These are phyloP conservation scores for Naematelia encephala DNA, from an alignment of 768 basidiomycete genomes.

Conservation along the genomic window DNA sequence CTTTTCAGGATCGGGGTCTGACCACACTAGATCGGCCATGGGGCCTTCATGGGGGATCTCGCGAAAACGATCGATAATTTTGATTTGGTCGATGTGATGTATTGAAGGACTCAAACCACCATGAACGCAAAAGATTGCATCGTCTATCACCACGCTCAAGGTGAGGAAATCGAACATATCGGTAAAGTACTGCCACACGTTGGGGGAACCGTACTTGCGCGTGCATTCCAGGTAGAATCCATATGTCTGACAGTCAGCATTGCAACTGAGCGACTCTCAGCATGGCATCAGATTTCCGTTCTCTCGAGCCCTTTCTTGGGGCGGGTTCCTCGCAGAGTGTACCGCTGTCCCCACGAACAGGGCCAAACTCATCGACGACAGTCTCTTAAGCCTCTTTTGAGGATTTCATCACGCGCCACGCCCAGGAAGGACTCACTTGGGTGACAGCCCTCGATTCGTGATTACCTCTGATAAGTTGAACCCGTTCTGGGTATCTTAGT, in stretches of 20 bases:
- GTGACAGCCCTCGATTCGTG: conserved; percentile 98
- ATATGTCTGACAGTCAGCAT: conserved; percentile 69
- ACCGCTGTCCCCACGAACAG: conserved; percentile 22
- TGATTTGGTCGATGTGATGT: conserved; percentile 99
- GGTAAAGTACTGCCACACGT: conserved; percentile 99
- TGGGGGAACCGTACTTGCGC: conserved; percentile 90
- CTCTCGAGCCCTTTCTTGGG: conserved; percentile 27
- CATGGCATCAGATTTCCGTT: conserved; percentile 45
- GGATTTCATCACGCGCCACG: conserved; percentile 33
- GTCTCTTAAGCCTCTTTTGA: conserved; percentile 48
- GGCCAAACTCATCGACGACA: conserved; percentile 22
- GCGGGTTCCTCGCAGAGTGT: conserved; percentile 40
- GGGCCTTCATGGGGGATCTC: conserved; percentile 99
- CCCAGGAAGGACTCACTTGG: conserved; percentile 64
- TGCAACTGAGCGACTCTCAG: conserved; percentile 3
- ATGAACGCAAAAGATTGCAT: conserved; percentile 98
- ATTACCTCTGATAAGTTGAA: conserved; percentile 95
- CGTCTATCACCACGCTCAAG: conserved; percentile 94
- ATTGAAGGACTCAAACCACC: conserved; percentile 98
- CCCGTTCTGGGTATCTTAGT: conserved; percentile 90
- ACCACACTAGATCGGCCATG: conserved; percentile 99
- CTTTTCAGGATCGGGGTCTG: conserved; percentile 98
- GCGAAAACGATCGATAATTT: conserved; percentile 97
- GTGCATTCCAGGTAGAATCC: conserved; percentile 99
- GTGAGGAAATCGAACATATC: conserved; percentile 99